Conservation (phyloP, 495 filamentous ascomycete genomes). For the Viridothelium virens region DNA sequence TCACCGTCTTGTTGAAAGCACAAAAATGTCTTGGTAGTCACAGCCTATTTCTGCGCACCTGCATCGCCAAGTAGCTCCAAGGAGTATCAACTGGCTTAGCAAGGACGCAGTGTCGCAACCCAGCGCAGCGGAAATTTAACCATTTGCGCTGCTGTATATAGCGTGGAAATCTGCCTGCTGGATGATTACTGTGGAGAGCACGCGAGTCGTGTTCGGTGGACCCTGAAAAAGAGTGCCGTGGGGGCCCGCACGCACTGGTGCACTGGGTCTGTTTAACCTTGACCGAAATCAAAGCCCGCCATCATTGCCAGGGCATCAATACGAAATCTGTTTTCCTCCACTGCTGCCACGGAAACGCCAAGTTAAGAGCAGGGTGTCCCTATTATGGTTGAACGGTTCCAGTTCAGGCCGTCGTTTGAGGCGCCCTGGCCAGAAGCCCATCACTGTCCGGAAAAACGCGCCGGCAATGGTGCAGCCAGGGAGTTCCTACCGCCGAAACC, state of each 20-base stretch:
- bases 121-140: too few species aligned
- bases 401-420: not conserved
- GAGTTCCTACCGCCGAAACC: too few species aligned
- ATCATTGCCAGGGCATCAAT: not conserved
- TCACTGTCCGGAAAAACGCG: not conserved
- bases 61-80: too few species aligned
- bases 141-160: too few species aligned
- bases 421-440: not conserved
- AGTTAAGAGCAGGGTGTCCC: conserved; percentile 2
- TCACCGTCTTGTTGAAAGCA: not conserved
- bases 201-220: not conserved
- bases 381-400: not conserved
- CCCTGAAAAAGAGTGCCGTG: not conserved
- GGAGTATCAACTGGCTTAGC: too few species aligned
- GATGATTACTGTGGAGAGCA: too few species aligned
- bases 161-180: too few species aligned
- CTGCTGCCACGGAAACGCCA: conserved; percentile 1
- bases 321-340: not conserved
- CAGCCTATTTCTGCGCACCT: too few species aligned
- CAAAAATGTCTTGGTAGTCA: too few species aligned
- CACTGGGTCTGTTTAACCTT: not conserved
- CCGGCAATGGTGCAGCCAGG: too few species aligned
- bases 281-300: not conserved
- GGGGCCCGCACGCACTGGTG: too few species aligned
- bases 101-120: too few species aligned